Percentiles rank a stretch among this genome's conserved stretches.
Evolutionary conservation across 345 rosid species (phyloP).

Genomic region (Excoecaria agallocha): DNA sequence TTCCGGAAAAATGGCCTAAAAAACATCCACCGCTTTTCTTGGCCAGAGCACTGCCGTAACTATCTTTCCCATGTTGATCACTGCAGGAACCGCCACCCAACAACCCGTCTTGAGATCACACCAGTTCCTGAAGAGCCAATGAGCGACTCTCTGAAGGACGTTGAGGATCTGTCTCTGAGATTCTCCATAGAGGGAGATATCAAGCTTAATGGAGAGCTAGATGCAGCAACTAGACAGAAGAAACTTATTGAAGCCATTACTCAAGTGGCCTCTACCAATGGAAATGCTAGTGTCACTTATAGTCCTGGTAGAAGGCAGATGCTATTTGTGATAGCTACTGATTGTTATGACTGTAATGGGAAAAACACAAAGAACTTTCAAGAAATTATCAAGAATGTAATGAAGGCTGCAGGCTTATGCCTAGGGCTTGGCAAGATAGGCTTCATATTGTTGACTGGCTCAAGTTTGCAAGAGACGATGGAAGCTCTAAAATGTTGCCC

Average conservation of each 20-base stretch:
- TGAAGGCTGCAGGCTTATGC: constrained; percentile 55
- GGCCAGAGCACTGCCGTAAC: constrained; percentile 76
- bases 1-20: constrained; percentile 60
- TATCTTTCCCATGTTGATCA: constrained; percentile 79
- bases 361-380: constrained; percentile 38
- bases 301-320: constrained; percentile 73
- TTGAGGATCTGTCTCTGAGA: constrained; percentile 75
- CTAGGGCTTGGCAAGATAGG: constrained; percentile 52
- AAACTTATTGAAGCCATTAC: constrained; percentile 62
- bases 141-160: constrained; percentile 81
- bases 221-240: constrained; percentile 62
- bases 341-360: constrained; percentile 55
- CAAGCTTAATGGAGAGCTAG: constrained; percentile 66
- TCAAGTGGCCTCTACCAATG: constrained; percentile 47
- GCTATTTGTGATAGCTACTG: constrained; percentile 70
- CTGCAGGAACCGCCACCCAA: constrained; percentile 76
- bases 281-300: constrained; percentile 39
- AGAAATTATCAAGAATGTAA: constrained; percentile 57
- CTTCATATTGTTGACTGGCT: constrained; percentile 63
- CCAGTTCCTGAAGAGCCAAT: constrained; percentile 71
- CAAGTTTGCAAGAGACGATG: constrained; percentile 53
- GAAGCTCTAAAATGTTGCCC: constrained; percentile 48
- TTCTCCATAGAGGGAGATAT: constrained; percentile 76
- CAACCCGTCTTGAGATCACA: constrained; percentile 58
- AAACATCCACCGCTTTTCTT: constrained; percentile 61